Evolutionary conservation across 2,329 filamentous ascomycete species (phyloP), one percentile per base, ranked within the genome.

Genomic region (Alternaria metachromatica): DNA sequence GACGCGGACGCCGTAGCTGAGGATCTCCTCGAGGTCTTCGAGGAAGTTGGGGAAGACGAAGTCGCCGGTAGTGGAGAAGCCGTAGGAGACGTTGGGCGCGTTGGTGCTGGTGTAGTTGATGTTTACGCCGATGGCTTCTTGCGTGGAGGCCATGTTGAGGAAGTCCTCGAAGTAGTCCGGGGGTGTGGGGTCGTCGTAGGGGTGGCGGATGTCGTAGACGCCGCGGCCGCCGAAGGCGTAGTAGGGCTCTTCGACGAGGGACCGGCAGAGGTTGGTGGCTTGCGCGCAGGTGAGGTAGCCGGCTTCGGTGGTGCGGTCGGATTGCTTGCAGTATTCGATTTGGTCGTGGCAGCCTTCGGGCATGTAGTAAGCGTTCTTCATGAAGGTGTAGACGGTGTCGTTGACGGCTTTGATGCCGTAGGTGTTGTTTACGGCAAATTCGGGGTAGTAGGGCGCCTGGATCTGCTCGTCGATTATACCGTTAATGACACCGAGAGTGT

Each of bases 1-100:
- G 4, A 89, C 86, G 64, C 87, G 87, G 56, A 89, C 82, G 9
- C 86, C 86, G 15, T 81, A 81, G 53, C 85, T 84, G 7, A 89
- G 80, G 15, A 89, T 80, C 57, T 83, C 84, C 20, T 80, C 80
- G 0, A 86, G 70, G 58, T 84, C 82, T n/a, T 81, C 78, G 9
- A 84, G 78, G 54, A 82, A 80, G 55, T 82, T 80, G 5, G 81
- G 80, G 30, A 80, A 82, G 5, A 82, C 76, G 54, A 82, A 83
- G 71, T 86, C 83, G 8, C 83, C 84, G 2, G 80, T 83, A 2
- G 70, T 66, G 0, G 64, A 45, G 67, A 89, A 89, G 2, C 81
- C 84, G 1, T 60, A 28, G 23, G 75, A 76, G 0, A 85, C 84
- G 41, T 81, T 73, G 23, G 33, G 58, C 4, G 66, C 58, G 8